Evolutionary conservation across 2,329 filamentous ascomycete species (phyloP).

Genomic region (Penicillium nordicum): DNA sequence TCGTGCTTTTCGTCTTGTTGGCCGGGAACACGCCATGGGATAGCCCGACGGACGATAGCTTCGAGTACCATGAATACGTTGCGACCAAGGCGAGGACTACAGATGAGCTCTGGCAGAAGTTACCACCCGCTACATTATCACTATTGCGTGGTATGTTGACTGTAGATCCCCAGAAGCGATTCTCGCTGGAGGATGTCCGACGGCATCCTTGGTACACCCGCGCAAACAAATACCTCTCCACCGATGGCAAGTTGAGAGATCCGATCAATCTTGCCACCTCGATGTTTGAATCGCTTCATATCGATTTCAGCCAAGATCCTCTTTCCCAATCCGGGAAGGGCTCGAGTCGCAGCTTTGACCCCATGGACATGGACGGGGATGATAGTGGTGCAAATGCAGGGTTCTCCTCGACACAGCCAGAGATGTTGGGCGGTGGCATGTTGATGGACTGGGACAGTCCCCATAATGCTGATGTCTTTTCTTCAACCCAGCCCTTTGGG

Average conservation of each 20-base stretch:
- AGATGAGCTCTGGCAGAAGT: slow-evolving; percentile 78
- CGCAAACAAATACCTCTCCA: slow-evolving; percentile 69
- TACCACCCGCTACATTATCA: slow-evolving; percentile 72
- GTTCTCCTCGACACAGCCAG: slow-evolving; percentile 81
- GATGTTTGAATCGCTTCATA: slow-evolving; percentile 87
- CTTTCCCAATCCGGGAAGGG: slow-evolving; percentile 45
- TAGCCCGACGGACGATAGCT: slow-evolving; percentile 78
- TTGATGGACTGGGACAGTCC: slow-evolving; percentile 88
- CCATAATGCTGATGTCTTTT: slow-evolving; percentile 47
- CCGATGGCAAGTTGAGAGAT: slow-evolving; percentile 72
- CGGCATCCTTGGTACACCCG: slow-evolving; percentile 94
- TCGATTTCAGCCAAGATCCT: slow-evolving; percentile 74
- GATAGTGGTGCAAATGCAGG: slow-evolving; percentile 42
- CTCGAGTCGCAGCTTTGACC: slow-evolving; percentile 45
- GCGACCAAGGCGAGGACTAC: slow-evolving; percentile 73
- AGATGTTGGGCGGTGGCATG: slow-evolving; percentile 68
- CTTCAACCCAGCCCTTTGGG: slow-evolving; percentile 48
- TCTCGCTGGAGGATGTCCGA: slow-evolving; percentile 80
- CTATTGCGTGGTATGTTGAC: slow-evolving; percentile 91
- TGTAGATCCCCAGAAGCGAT: slow-evolving; percentile 69
- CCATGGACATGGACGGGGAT: slow-evolving; percentile 67
- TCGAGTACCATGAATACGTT: slow-evolving; percentile 87
- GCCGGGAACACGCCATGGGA: slow-evolving; percentile 99
- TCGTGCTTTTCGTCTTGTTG: slow-evolving; percentile 93
- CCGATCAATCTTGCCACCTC: slow-evolving; percentile 83